Evolutionary conservation across 2,329 filamentous ascomycete genomes (phyloP), one percentile per base, ranked within the genome.

Genomic region (Xylaria arbuscula): DNA sequence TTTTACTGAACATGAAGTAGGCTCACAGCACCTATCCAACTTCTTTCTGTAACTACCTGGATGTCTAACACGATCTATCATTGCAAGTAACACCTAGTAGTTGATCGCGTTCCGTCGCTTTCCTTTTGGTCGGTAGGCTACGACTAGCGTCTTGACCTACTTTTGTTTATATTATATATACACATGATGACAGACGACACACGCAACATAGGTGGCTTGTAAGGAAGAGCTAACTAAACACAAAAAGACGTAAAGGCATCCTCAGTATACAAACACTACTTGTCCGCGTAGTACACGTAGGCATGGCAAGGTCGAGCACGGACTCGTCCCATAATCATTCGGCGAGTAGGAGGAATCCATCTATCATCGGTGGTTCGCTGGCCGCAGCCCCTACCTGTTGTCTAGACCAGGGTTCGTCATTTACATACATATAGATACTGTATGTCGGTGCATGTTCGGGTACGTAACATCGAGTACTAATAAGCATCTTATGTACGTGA

Each of bases 251-350:
- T 28, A 5, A 28, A 28, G 28, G 5, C 28, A 28, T 28, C 2
- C 28, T 28, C 28, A 28, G 28, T 28, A 28, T 19, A 54, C 15
- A 11, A 4, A 11, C 51, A 28, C 28, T 22, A n/a, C 45, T 17
- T 36, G 50, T 4, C 28, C 28, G 28, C 17, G 17, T n/a, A 54
- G 51, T 34, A 54, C 51, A 54, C 51, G 51, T 54, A 54, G 24
- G 51, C 51, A 54, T n/a, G 51, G 19, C 32, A 36, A 57, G 11
- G 11, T 57, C 36, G 36, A 57, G 36, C 54, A 57, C 36, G 54
- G 54, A 42, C 36, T 57, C 54, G 36, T 57, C 36, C 54, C 19
- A 40, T 38, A 42, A 19, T 42, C 36, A 24, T 28, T 34, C 38
- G 38, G 38, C 38, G 45, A n/a, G 38, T 40, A 2, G 13, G 28